Conservation (phyloP, 2,329 filamentous ascomycete genomes). For the Chalaropsis ovoidea region DNA sequence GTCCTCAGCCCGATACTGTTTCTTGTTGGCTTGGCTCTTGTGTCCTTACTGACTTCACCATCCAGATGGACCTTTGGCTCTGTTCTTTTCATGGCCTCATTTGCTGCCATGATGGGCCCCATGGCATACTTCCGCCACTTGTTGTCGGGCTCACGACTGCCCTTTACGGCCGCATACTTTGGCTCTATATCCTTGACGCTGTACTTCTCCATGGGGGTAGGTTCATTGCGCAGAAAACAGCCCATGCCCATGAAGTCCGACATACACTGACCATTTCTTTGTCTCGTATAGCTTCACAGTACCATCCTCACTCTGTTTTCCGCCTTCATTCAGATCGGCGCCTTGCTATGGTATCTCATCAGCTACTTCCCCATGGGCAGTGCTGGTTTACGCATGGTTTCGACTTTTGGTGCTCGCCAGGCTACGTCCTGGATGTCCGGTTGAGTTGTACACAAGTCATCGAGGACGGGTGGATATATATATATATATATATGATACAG, state of each 20-base stretch:
- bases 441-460: slow-evolving; percentile 33
- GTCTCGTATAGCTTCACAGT: slow-evolving; percentile 56
- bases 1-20: slow-evolving; percentile 32
- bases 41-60: not conserved
- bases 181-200: slow-evolving; percentile 82
- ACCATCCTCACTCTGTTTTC: slow-evolving; percentile 78
- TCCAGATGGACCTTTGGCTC: slow-evolving; percentile 90
- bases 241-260: not conserved
- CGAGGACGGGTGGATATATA: no score
- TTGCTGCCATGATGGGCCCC: slow-evolving; percentile 89
- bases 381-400: slow-evolving; percentile 74
- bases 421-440: slow-evolving; percentile 82
- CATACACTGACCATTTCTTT: not conserved
- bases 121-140: slow-evolving; percentile 74
- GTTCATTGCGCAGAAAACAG: slow-evolving; percentile 35
- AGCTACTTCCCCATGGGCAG: slow-evolving; percentile 98
- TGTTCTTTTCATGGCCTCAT: slow-evolving; percentile 78
- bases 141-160: slow-evolving; percentile 70
- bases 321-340: slow-evolving; percentile 71
- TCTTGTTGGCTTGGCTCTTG: not conserved
- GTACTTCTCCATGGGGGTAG: slow-evolving; percentile 85
- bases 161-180: slow-evolving; percentile 92
- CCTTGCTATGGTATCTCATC: slow-evolving; percentile 83
- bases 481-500: no score
- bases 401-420: slow-evolving; percentile 72